Conservation (phyloP, 805 yeast genomes). For the Metschnikowia dekortorum region DNA sequence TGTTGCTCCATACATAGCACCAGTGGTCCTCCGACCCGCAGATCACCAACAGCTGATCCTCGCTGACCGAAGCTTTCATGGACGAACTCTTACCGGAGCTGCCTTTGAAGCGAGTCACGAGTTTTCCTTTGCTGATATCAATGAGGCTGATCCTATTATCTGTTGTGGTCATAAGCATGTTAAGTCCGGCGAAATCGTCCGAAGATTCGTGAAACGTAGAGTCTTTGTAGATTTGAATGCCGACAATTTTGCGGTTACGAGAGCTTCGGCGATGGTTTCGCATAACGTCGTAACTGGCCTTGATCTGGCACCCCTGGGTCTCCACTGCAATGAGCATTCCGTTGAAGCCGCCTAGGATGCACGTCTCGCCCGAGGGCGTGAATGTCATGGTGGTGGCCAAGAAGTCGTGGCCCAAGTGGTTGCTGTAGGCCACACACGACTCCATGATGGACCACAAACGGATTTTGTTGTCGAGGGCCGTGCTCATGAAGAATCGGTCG, state of each 20-base stretch:
- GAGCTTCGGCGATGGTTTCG: constrained; percentile 6
- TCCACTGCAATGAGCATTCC: constrained; percentile 62
- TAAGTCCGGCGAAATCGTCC: constrained; percentile 20
- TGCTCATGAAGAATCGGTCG: constrained; percentile 80
- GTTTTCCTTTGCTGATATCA: constrained; percentile 46
- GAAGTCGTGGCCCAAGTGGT: constrained; percentile 54
- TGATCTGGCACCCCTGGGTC: constrained; percentile 55
- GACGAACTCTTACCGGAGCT: constrained; percentile 66
- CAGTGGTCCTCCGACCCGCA: constrained; percentile 87
- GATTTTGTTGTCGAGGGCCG: constrained; percentile 70
- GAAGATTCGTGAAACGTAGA: constrained; percentile 7
- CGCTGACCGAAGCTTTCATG: constrained; percentile 61
- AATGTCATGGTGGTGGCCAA: constrained; percentile 72
- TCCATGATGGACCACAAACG: constrained; percentile 87
- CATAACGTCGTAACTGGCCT: constrained; percentile 21
- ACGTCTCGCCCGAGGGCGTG: constrained; percentile 58
- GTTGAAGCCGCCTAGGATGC: constrained; percentile 73
- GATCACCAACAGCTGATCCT: constrained; percentile 53
- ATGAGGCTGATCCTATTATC: constrained; percentile 75
- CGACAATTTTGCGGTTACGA: constrained; percentile 59
- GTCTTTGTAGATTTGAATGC: constrained; percentile 51
- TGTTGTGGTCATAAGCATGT: constrained; percentile 62
- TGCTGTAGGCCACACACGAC: constrained; percentile 48
- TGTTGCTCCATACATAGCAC: constrained; percentile 74
- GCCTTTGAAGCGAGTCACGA: constrained; percentile 72